phyloP scores from a whole-genome alignment of 345 rosid species.

The rapeseed (Brassica napus) region Da-Ae NC_063452.1:50478501-50479000 shows the following conservation, averaged over 20 bases:
- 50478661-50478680: slow-evolving; percentile 21
- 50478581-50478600: too few species aligned
- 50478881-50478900: slow-evolving; percentile 41
- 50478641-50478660: slow-evolving; percentile 27
- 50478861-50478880: slow-evolving; percentile 50
- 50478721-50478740: slow-evolving; percentile 28
- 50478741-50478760: slow-evolving; percentile 16
- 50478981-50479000: slow-evolving; percentile 42
- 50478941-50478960: slow-evolving; percentile 68
- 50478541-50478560: too few species aligned
- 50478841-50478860: slow-evolving; percentile 54
- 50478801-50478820: slow-evolving; percentile 31
- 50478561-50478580: too few species aligned
- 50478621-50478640: slow-evolving; percentile 15
- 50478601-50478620: neutral
- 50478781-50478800: slow-evolving; percentile 71
- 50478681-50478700: slow-evolving; percentile 28
- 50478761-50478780: slow-evolving; percentile 47
- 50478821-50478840: neutral
- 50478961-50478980: slow-evolving; percentile 65
- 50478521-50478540: too few species aligned
- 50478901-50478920: slow-evolving; percentile 52
- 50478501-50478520: too few species aligned
- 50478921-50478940: slow-evolving; percentile 75
- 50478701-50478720: slow-evolving; percentile 42